Conservation (phyloP, 805 yeast genomes). For the Starmerella powellii region DNA sequence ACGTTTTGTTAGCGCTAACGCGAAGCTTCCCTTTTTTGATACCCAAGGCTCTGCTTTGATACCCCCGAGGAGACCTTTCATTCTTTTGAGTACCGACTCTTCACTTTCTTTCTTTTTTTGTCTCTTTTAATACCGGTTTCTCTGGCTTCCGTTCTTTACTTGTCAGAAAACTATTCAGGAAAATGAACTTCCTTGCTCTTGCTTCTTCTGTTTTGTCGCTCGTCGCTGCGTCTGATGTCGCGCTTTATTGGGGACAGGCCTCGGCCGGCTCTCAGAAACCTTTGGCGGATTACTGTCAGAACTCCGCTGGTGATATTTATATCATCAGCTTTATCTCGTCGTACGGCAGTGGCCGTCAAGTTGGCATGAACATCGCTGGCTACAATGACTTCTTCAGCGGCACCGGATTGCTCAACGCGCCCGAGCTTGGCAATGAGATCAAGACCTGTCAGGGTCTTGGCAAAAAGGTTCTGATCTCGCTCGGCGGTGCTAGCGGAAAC, state of each 20-base stretch:
- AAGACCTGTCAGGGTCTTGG: constrained; percentile 66
- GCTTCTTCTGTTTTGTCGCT: constrained; percentile 3
- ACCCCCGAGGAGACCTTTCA: not conserved
- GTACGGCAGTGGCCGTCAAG: constrained; percentile 37
- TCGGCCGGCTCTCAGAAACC: constrained; percentile 48
- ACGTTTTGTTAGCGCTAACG: too few species aligned
- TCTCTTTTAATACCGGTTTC: not conserved
- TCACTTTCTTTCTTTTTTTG: not conserved
- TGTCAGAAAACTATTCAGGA: not conserved
- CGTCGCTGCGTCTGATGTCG: constrained; percentile 41
- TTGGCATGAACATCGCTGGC: constrained; percentile 48
- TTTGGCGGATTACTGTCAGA: constrained; percentile 49
- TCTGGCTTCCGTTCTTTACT: not conserved
- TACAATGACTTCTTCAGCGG: constrained; percentile 27
- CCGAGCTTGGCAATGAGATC: constrained; percentile 49
- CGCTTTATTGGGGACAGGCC: constrained; percentile 82
- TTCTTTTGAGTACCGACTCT: not conserved
- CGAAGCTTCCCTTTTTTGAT: not conserved
- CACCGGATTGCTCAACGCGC: constrained; percentile 36
- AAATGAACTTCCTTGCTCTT: constrained; percentile 6
- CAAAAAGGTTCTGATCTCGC: constrained; percentile 60
- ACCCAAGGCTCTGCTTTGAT: not conserved
- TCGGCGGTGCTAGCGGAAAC: constrained; percentile 59
- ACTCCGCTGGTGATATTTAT: constrained; percentile 48
- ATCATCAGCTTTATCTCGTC: constrained; percentile 55